A percentile compares a stretch with the other conserved stretches of the same genome.
Evolutionary conservation across 306 rosid species (phyloP).

Genomic region (Quercus ilex): DNA sequence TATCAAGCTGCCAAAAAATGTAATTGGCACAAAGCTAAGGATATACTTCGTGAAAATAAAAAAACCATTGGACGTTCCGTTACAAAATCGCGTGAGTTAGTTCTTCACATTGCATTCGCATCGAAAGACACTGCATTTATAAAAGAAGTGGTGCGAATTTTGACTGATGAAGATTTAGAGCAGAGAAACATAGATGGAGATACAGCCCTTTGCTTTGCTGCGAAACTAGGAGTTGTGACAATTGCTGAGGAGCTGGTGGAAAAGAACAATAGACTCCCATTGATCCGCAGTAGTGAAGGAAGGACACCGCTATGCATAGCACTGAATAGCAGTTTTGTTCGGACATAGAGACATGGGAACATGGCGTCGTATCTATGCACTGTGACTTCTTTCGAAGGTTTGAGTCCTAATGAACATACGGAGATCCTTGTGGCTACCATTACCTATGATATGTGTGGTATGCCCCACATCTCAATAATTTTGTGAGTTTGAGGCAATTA

Average conservation of each 20-base stretch:
- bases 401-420: neutral
- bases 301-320: neutral
- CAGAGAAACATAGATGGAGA: neutral
- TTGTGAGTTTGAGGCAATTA: neutral
- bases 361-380: neutral
- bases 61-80: too few relatives aligned
- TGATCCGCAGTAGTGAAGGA: neutral
- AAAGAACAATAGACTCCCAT: neutral
- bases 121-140: fast-evolving
- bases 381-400: neutral
- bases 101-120: too few relatives aligned
- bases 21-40: too few relatives aligned
- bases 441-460: neutral
- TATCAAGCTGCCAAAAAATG: too few relatives aligned
- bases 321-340: too few relatives aligned
- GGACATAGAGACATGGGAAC: neutral
- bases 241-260: neutral
- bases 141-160: neutral
- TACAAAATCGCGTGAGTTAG: too few relatives aligned
- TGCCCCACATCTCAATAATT: neutral
- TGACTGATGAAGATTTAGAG: neutral
- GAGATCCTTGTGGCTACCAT: neutral
- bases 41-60: too few relatives aligned
- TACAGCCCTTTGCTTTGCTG: neutral
- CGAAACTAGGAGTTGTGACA: neutral